A percentile compares a stretch with the other conserved stretches of the same genome.
These are phyloP conservation scores for Vaccinium vitisidaea DNA, from an alignment of 148 eudicot genomes.

Conservation along the genomic window DNA sequence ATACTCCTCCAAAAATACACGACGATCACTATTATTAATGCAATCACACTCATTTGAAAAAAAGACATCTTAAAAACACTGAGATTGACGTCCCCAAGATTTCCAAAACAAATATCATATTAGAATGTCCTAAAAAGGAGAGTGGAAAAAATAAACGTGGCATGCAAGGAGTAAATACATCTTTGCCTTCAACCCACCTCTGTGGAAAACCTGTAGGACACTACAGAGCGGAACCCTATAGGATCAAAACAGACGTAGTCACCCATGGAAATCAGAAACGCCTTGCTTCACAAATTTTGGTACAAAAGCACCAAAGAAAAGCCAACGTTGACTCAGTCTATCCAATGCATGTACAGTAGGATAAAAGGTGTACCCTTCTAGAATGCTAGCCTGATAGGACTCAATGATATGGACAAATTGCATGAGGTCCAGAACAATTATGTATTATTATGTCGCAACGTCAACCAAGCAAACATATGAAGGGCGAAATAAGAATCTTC, in stretches of 20 bases:
- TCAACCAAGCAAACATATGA: conserved; percentile 1
- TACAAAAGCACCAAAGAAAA: neutral
- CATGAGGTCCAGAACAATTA: neutral
- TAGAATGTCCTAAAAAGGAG: neutral
- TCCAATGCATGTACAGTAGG: neutral
- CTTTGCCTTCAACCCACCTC: neutral
- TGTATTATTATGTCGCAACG: neutral
- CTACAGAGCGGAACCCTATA: neutral
- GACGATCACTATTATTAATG: neutral
- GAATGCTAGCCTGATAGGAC: neutral
- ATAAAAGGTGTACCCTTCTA: neutral
- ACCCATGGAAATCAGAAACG: conserved; percentile 1
- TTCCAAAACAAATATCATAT: neutral
- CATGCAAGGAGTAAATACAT: neutral
- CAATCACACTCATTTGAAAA: neutral
- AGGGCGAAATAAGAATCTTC: neutral
- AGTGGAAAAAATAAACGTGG: neutral
- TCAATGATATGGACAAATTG: neutral
- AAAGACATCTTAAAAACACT: neutral
- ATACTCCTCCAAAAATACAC: neutral
- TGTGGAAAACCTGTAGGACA: neutral
- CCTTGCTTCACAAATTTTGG: neutral
- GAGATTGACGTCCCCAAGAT: neutral
- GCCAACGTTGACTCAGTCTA: neutral
- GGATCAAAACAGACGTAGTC: neutral